Percentiles rank a stretch among this genome's conserved stretches.
Evolutionary conservation across 2,329 filamentous ascomycete species (phyloP).

Genomic region (Botrytis fabae): DNA sequence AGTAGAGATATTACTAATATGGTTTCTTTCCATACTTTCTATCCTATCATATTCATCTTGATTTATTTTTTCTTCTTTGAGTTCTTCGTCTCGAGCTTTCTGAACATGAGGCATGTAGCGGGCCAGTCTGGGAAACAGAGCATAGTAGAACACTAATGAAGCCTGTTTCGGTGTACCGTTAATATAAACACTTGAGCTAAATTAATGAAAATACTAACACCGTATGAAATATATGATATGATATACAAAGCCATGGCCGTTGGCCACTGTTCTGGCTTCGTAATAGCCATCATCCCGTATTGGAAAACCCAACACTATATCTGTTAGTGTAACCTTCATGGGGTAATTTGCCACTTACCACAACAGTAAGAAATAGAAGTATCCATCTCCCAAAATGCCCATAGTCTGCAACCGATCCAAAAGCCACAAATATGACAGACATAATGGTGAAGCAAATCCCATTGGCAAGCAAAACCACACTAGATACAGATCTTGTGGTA

Average conservation of each 20-base stretch:
- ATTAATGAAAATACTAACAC: background rate
- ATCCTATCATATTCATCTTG: conserved; percentile 45
- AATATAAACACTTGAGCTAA: background rate
- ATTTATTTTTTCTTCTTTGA: conserved; percentile 43
- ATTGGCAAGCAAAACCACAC: conserved; percentile 46
- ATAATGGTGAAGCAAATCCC: conserved; percentile 47
- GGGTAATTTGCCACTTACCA: conserved; percentile 26
- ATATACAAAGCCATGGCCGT: conserved; percentile 46
- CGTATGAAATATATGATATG: conserved; percentile 44
- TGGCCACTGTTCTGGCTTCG: conserved; percentile 44
- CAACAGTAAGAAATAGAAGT: conserved; percentile 44
- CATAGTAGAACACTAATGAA: conserved; percentile 47
- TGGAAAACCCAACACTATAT: conserved; percentile 44
- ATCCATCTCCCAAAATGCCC: conserved; percentile 46
- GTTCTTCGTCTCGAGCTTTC: conserved; percentile 45
- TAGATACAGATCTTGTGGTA: conserved; percentile 43
- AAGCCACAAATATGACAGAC: conserved; percentile 46
- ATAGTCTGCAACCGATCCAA: conserved; percentile 47
- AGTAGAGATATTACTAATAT: conserved; percentile 47
- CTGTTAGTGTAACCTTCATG: background rate
- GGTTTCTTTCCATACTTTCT: conserved; percentile 46
- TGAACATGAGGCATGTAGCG: conserved; percentile 46
- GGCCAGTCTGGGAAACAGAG: conserved; percentile 44
- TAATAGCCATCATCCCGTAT: conserved; percentile 45
- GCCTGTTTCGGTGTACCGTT: conserved; percentile 32